A percentile compares a stretch with the other conserved stretches of the same genome.
Evolutionary conservation across 805 yeast species (phyloP).

Genomic region (Naumovozyma castellii): DNA sequence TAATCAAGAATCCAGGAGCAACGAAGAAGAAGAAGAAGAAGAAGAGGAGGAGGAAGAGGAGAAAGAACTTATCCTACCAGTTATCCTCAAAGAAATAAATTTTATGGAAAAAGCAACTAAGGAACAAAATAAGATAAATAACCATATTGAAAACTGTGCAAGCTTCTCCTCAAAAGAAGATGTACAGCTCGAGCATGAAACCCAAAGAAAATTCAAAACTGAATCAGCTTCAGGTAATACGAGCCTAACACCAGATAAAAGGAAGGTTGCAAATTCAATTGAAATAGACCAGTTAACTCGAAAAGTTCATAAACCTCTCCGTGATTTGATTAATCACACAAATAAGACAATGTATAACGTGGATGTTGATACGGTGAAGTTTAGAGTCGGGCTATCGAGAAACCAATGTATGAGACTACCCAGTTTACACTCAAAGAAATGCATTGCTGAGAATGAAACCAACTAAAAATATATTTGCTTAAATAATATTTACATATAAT

Average conservation of each 20-base stretch:
- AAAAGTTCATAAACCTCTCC: constrained; percentile 19
- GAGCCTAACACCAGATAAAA: not conserved
- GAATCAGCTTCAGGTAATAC: no score
- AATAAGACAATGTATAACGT: constrained; percentile 18
- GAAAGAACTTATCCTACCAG: not conserved
- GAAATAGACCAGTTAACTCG: not conserved
- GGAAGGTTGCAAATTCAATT: not conserved
- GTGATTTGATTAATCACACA: constrained; percentile 20
- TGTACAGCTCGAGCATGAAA: no score
- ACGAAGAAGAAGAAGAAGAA: not conserved
- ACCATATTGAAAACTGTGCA: no score
- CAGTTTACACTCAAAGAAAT: constrained; percentile 9
- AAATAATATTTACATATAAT: no score
- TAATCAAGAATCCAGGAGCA: not conserved
- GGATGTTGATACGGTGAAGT: constrained; percentile 17
- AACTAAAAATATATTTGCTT: not conserved
- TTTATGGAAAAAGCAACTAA: no score
- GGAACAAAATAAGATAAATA: no score
- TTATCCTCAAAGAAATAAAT: no score
- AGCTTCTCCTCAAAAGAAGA: no score
- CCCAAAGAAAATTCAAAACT: no score
- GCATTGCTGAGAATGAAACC: not conserved
- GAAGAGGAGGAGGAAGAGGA: not conserved
- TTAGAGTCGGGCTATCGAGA: constrained; percentile 23
- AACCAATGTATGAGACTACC: constrained; percentile 6